A percentile compares a stretch with the other conserved stretches of the same genome.
These are phyloP conservation scores for Carex cristatella DNA, from an alignment of 176 grass and related monocot genomes.

Conservation along the genomic window DNA sequence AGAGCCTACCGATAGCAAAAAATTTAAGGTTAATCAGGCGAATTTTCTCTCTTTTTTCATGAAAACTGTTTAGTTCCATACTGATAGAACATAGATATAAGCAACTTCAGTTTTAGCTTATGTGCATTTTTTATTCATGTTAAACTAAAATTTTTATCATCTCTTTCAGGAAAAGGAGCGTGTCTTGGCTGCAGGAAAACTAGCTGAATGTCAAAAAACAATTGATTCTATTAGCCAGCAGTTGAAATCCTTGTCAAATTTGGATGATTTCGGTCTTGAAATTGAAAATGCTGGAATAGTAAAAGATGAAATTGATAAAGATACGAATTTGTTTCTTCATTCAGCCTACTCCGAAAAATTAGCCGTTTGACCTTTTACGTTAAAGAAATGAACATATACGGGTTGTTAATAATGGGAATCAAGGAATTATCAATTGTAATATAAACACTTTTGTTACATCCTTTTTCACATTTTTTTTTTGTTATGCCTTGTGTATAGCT, in stretches of 20 bases:
- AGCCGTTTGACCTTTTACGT: constrained; percentile 1
- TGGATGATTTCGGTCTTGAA: constrained; percentile 50
- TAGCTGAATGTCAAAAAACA: constrained; percentile 83
- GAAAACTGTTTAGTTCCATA: not conserved
- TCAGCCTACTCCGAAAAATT: constrained; percentile 12
- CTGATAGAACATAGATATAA: not conserved
- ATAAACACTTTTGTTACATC: constrained; percentile 1
- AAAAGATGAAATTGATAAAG: constrained; percentile 13
- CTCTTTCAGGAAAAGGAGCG: constrained; percentile 56
- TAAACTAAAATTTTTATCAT: not conserved
- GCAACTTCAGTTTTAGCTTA: not conserved
- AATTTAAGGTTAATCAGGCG: constrained; percentile 60
- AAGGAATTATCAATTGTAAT: constrained; percentile 24
- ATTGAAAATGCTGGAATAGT: constrained; percentile 6
- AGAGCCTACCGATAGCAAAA: constrained; percentile 24
- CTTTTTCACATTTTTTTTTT: not conserved
- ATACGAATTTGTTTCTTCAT: not conserved
- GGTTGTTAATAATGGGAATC: constrained; percentile 25
- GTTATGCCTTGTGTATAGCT: not conserved
- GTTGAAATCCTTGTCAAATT: constrained; percentile 55
- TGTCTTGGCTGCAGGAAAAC: constrained; percentile 49
- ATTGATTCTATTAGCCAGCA: constrained; percentile 72
- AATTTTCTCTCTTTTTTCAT: not conserved
- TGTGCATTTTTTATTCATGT: constrained; percentile 1
- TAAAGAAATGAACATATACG: constrained; percentile 10